Base-by-base conservation (phyloP, 768 basidiomycete species). In the Mycena polygramma region DNA sequence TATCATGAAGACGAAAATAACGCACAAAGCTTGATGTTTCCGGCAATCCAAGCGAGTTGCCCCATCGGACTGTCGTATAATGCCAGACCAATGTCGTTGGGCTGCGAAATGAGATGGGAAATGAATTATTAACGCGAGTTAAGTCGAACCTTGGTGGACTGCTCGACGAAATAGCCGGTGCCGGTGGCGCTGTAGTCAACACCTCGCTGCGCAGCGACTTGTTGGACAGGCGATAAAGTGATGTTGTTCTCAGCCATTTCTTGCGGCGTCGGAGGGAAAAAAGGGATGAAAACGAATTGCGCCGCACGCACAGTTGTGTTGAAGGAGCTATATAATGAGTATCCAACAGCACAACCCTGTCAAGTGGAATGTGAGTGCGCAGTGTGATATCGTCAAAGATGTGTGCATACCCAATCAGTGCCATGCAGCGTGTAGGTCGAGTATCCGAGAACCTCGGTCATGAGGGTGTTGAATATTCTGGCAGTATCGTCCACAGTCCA, bases 401-500 rank as follows among this genome's bases (percentile, higher is more conserved):
- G 36, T 57, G 36, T 6, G 46, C 67, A 26, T 41, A 75, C 78
- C 74, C 73, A 76, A 59, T 79, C 78, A n/a, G 73, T 74, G 2
- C 74, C 78, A 46, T 76, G 65, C 4, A 73, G 68, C 49, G 70
- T 72, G 43, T 78, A 79, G 45, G 64, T 55, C 36, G 57, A 54
- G 63, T 78, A 79, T 20, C 73, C 74, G 2, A 79, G 70, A 10
- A 78, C 74, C 41, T 75, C 71, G 10, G 66, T 73, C 77, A 79
- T 76, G 41, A 79, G 73, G 6, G 67, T 75, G 54, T 79, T 75
- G 60, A 71, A 77, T 48, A 77, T 63, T 26, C 74, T 54, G 5
- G 78, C 77, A 36, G 74, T 79, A 57, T 79, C 76, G 14, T 68
- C 59, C 4, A 75, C 53, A 15, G 66, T 74, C 75, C 76, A 75